These are phyloP conservation scores for Geotrichum reessii DNA, from an alignment of 1,139 yeast genomes.

Conservation along the genomic window DNA sequence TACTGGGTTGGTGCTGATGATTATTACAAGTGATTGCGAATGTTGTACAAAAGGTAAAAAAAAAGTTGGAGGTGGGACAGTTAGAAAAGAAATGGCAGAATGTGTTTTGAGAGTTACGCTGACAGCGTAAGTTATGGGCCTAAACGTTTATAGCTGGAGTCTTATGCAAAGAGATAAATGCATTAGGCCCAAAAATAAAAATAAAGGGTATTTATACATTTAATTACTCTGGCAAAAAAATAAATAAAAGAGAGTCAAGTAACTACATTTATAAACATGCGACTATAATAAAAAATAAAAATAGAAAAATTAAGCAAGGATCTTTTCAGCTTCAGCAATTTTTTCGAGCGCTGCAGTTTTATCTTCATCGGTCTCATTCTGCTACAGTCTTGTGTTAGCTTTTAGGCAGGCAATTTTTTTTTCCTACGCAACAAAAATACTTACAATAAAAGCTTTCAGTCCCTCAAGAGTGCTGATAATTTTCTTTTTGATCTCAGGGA, in stretches of 20 bases:
- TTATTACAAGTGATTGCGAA: not conserved
- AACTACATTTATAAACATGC: not conserved
- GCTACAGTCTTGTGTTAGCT: slow-evolving; percentile 33
- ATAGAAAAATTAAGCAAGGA: slow-evolving; percentile 17
- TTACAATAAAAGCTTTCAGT: slow-evolving; percentile 40
- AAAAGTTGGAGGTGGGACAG: slow-evolving; percentile 2
- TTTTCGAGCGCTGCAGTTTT: slow-evolving; percentile 39
- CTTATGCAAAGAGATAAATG: not conserved
- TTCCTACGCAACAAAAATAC: slow-evolving; percentile 17
- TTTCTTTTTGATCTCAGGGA: slow-evolving; percentile 56
- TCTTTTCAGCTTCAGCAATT: slow-evolving; percentile 32
- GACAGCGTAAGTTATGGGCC: not conserved
- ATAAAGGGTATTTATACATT: not conserved
- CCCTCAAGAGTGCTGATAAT: slow-evolving; percentile 47
- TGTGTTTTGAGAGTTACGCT: not conserved
- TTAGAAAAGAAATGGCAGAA: not conserved
- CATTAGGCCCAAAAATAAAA: not conserved
- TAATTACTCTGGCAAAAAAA: not conserved
- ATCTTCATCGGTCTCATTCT: slow-evolving; percentile 46
- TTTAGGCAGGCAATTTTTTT: not conserved
- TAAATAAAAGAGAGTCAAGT: not conserved
- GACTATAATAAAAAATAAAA: not conserved
- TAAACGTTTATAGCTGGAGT: no score
- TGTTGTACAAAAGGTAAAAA: not conserved
- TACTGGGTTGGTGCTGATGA: not conserved